Conservation (phyloP, 345 rosid genomes). For the Abelmoschus esculentus region DNA sequence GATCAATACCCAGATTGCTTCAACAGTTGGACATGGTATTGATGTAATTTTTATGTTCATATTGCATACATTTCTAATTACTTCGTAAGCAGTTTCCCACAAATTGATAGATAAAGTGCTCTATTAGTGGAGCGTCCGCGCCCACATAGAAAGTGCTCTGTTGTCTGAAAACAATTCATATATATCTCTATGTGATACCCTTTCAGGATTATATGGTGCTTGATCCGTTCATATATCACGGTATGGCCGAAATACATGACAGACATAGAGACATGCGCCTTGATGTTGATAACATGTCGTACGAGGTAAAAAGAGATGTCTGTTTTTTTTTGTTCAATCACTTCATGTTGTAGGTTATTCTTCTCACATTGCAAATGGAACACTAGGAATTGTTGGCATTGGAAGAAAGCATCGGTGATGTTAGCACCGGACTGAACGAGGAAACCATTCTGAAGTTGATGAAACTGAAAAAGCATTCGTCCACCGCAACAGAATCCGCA, state of each 20-base stretch:
- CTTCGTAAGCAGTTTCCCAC: not conserved
- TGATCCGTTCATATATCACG: slow-evolving; percentile 21
- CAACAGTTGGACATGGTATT: not conserved
- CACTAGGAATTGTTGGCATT: slow-evolving; percentile 15
- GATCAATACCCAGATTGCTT: not conserved
- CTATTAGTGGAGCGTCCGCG: not conserved
- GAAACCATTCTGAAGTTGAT: slow-evolving; percentile 43
- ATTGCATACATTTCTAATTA: not conserved
- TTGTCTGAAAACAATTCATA: not conserved
- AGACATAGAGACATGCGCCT: slow-evolving; percentile 50
- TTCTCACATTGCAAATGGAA: slow-evolving; percentile 10
- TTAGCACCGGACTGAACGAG: slow-evolving; percentile 71
- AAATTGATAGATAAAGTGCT: not conserved
- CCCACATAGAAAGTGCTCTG: not conserved
- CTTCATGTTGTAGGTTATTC: not conserved
- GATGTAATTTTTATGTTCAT: not conserved
- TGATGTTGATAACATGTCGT: slow-evolving; percentile 95
- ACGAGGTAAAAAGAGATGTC: slow-evolving; percentile 52
- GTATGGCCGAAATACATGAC: not conserved
- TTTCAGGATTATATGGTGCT: slow-evolving; percentile 74
- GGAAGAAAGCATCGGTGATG: slow-evolving; percentile 86
- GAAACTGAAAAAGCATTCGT: slow-evolving; percentile 10
- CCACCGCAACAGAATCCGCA: slow-evolving; percentile 18
- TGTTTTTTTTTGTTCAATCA: not conserved
- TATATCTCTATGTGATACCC: not conserved